Base-by-base conservation (phyloP, 768 basidiomycete genomes). In the Trametes maxima region DNA sequence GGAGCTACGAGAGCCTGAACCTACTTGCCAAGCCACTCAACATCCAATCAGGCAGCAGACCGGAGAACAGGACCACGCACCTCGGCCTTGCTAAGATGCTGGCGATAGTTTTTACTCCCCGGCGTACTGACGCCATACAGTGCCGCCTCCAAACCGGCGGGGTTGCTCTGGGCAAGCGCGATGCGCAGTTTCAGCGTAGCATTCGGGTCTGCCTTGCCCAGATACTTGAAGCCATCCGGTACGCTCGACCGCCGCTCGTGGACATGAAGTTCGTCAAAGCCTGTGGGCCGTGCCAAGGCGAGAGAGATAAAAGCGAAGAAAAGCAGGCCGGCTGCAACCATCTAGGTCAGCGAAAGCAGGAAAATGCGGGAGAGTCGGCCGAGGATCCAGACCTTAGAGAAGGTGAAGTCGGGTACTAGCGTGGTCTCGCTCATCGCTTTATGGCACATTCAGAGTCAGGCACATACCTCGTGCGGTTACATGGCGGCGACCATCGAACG, bases 1-100 rank as follows among this genome's bases (percentile, higher is more conserved):
- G 74, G 73, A 1, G 65, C 54, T 14, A 67, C 65, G 54, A 65
- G 61, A 1, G 67, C 78, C 45, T 89, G 85, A 1, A 86, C 85
- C 69, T 70, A 47, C 1, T 4, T 14, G 37, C 13, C 21, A 14
- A 2, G 19, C 13, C 2, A 11, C 13, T n/a, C n/a, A n/a, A 17
- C n/a, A 33, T 16, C 5, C 22, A 35, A 11, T n/a, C 24, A n/a
- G 13, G 35, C 7, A 12, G 10, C 28, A 16, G 7, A 33, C 2
- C 19, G 12, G 35, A 19, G 48, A 42, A 12, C 22, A 28, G 42
- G 35, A 21, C 33, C 33, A 6, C 45, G 21, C 54, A 76, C 76
- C 68, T 75, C 68, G 25, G 69, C 71, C 64, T 72, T 75, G 43
- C 67, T 71, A 25, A 77, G 68, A 59, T 74, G 71, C 49, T 75